A percentile compares a stretch with the other conserved stretches of the same genome.
Conservation (phyloP, 1,284 basidiomycete genomes). For the Ustilago esculenta region DNA sequence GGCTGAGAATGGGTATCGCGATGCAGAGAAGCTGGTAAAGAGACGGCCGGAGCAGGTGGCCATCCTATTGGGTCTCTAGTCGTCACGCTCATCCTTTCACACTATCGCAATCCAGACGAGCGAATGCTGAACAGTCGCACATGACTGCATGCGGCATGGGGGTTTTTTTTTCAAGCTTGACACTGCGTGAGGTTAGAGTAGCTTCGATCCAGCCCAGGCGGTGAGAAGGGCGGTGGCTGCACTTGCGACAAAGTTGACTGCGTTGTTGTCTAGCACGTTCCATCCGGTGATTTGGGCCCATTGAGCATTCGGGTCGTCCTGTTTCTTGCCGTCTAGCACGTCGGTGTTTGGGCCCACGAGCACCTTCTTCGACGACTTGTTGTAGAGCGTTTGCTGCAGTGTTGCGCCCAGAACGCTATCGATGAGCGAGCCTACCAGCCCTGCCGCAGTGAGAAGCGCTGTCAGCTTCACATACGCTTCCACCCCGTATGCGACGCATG, state of each 20-base stretch:
- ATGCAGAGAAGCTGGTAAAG: constrained; percentile 15
- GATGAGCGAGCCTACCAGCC: constrained; percentile 72
- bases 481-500: too few species aligned
- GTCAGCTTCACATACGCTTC: constrained; percentile 73
- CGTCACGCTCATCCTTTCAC: too few species aligned
- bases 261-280: constrained; percentile 80
- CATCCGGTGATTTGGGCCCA: constrained; percentile 75
- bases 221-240: constrained; percentile 22
- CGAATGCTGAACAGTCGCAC: too few species aligned
- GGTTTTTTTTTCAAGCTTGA: too few species aligned
- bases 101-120: too few species aligned
- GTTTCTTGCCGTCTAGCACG: constrained; percentile 6
- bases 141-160: too few species aligned
- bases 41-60: constrained; percentile 32
- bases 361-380: constrained; percentile 74
- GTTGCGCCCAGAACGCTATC: constrained; percentile 80
- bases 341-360: constrained; percentile 66
- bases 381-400: constrained; percentile 83
- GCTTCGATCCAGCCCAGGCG: constrained; percentile 21
- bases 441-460: constrained; percentile 67
- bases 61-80: constrained; percentile 47
- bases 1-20: constrained; percentile 10
- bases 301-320: constrained; percentile 58
- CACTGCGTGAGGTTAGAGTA: constrained; percentile 11
- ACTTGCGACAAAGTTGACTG: constrained; percentile 57